A percentile compares a stretch with the other conserved stretches of the same genome.
phyloP scores from a whole-genome alignment of 306 rosid genomes.

The Cucurbita moschata region DNA sequence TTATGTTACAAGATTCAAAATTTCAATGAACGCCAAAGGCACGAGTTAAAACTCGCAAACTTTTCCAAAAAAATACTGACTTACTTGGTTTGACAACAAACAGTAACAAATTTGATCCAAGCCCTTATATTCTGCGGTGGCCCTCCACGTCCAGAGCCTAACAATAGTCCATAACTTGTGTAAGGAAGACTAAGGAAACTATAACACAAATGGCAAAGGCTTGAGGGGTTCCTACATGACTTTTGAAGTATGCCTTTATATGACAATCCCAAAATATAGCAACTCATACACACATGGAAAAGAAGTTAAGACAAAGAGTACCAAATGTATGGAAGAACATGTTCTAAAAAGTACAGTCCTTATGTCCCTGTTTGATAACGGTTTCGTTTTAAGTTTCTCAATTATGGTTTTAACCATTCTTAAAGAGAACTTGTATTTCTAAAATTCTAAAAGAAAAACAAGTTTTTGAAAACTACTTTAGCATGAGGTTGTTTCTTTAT shows the following conservation, averaged over 20 bases:
- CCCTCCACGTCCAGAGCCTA: constrained; percentile 48
- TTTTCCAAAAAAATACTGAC: not conserved
- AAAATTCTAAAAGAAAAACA: too few species aligned
- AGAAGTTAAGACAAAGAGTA: not conserved
- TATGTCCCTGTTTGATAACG: too few species aligned
- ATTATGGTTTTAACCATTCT: too few species aligned
- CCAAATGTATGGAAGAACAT: not conserved
- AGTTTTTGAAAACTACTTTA: too few species aligned
- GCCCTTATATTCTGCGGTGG: constrained; percentile 69
- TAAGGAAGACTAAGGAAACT: not conserved
- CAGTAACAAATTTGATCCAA: constrained; percentile 53
- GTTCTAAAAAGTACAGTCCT: not conserved
- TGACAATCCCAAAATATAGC: not conserved
- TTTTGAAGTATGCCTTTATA: not conserved
- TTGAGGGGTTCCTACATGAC: not conserved
- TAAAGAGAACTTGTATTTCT: too few species aligned
- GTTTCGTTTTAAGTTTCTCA: too few species aligned
- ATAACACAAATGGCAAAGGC: not conserved
- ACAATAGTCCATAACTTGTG: constrained; percentile 1
- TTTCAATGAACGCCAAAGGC: not conserved
- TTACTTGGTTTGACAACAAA: constrained; percentile 60
- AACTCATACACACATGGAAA: not conserved
- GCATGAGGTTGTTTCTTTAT: too few species aligned
- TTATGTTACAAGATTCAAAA: not conserved
- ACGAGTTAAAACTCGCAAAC: not conserved